Conservation (phyloP, 2,329 filamentous ascomycete species). For the Paecilomyces sp. region DNA sequence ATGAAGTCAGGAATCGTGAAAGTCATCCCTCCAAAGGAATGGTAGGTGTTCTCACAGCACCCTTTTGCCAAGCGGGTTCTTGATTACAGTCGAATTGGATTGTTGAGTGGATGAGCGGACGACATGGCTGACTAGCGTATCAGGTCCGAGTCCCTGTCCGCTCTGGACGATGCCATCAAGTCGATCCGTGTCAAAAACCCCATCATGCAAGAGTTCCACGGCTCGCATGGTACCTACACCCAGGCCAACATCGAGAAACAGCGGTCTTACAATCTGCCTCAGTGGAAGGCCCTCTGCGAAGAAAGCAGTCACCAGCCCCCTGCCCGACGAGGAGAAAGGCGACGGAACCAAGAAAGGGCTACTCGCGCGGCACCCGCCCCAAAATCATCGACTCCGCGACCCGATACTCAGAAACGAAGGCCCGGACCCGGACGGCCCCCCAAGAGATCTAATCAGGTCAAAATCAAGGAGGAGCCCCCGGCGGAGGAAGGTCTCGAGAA, state of each 20-base stretch:
- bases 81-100: background rate
- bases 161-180: slow-evolving; percentile 79
- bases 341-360: slow-evolving; percentile 43
- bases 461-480: slow-evolving; percentile 30
- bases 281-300: slow-evolving; percentile 90
- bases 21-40: slow-evolving; percentile 87
- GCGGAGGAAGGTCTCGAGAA: slow-evolving; percentile 30
- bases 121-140: slow-evolving; percentile 1
- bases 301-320: slow-evolving; percentile 95
- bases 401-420: slow-evolving; percentile 41
- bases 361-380: slow-evolving; percentile 29
- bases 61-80: slow-evolving; percentile 1
- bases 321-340: slow-evolving; percentile 65
- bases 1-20: slow-evolving; percentile 98
- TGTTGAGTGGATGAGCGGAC: background rate
- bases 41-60: slow-evolving; percentile 50
- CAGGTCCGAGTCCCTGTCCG: slow-evolving; percentile 63
- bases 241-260: slow-evolving; percentile 97
- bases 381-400: slow-evolving; percentile 25
- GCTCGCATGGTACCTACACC: slow-evolving; percentile 88
- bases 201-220: slow-evolving; percentile 97
- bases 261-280: slow-evolving; percentile 89
- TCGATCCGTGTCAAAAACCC: slow-evolving; percentile 90
- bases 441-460: slow-evolving; percentile 29
- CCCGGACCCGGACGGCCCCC: slow-evolving; percentile 29